Percentiles rank a stretch among this genome's conserved stretches.
Conservation (phyloP, 495 filamentous ascomycete species). For the Sabuloglossum arenarium region DNA sequence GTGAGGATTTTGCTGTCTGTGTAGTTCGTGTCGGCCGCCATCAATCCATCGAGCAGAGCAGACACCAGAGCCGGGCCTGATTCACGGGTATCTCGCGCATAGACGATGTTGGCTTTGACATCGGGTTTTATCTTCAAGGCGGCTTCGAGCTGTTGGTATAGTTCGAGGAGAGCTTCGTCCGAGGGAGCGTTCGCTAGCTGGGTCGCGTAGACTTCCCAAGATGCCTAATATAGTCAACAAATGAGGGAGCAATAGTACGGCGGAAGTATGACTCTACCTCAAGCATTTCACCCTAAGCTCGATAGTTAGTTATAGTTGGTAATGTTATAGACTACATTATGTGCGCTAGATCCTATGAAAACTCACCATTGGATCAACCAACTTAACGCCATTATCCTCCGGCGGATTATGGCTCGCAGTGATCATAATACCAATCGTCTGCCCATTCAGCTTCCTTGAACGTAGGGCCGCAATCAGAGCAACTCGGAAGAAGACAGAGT, state of each 20-base stretch:
- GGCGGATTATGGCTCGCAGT: constrained; percentile 97
- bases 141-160: constrained; percentile 50
- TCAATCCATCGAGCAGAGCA: constrained; percentile 56
- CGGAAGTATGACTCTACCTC: constrained; percentile 30
- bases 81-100: constrained; percentile 80
- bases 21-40: constrained; percentile 47
- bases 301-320: background rate
- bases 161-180: constrained; percentile 49
- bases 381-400: constrained; percentile 92
- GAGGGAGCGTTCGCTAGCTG: constrained; percentile 61
- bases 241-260: background rate
- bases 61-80: constrained; percentile 66
- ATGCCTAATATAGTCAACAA: constrained; percentile 22
- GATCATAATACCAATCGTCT: constrained; percentile 95
- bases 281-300: constrained; percentile 68
- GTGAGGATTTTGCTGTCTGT: constrained; percentile 74
- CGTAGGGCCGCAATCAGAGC: constrained; percentile 79
- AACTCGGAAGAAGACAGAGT: constrained; percentile 78
- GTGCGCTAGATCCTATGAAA: background rate
- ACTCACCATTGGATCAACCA: constrained; percentile 80
- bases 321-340: background rate
- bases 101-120: constrained; percentile 58
- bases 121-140: constrained; percentile 54
- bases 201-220: constrained; percentile 83
- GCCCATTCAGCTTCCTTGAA: constrained; percentile 67